Conservation (phyloP, 148 eudicot species). For the Euryodendron excelsum region DNA sequence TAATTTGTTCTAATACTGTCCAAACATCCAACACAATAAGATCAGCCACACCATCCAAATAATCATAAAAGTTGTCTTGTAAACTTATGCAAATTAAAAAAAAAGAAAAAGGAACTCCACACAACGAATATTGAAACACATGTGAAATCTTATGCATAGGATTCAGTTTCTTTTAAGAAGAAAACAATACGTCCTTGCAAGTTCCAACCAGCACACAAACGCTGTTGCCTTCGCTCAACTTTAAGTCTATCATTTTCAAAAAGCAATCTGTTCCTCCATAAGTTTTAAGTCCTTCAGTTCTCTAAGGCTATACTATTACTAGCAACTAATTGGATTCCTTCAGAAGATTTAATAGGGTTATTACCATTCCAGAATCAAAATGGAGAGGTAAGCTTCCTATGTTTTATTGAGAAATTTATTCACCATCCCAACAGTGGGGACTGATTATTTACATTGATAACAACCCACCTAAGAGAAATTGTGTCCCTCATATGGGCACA, state of each 20-base stretch:
- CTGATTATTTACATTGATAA: too few species aligned
- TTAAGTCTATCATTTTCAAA: background rate
- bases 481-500: too few species aligned
- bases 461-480: too few species aligned
- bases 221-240: background rate
- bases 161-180: background rate
- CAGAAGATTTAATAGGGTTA: too few species aligned
- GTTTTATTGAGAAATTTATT: too few species aligned
- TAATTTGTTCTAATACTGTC: background rate
- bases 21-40: background rate
- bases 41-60: background rate
- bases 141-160: background rate
- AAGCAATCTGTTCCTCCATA: background rate
- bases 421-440: too few species aligned
- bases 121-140: background rate
- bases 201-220: background rate
- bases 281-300: too few species aligned
- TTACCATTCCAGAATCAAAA: too few species aligned
- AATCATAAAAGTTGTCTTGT: background rate
- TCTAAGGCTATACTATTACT: too few species aligned
- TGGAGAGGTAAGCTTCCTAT: too few species aligned
- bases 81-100: background rate
- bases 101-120: background rate
- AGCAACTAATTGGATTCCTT: too few species aligned
- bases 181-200: background rate